Percentiles rank a stretch among this genome's conserved stretches.
Conservation (phyloP, 495 filamentous ascomycete genomes). For the Aspergillus carlsbadensis region DNA sequence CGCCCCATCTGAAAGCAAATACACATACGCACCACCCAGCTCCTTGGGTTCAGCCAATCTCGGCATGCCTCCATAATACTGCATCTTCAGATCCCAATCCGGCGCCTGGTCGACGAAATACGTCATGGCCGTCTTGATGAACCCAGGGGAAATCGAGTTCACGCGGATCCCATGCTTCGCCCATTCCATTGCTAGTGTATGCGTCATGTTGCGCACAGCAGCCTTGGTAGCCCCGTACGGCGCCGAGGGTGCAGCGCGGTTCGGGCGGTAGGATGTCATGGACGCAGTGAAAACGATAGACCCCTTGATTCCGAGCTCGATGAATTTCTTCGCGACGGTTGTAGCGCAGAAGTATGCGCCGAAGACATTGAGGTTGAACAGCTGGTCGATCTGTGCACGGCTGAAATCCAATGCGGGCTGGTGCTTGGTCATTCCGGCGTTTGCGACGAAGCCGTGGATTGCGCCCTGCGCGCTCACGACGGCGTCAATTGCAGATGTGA, state of each 20-base stretch:
- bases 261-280: constrained; percentile 42
- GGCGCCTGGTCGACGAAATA: constrained; percentile 16
- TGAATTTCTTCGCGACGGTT: constrained; percentile 15
- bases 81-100: constrained; percentile 27
- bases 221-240: constrained; percentile 22
- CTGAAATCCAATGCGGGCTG: constrained; percentile 44
- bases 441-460: constrained; percentile 39
- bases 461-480: constrained; percentile 34
- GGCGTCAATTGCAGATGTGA: constrained; percentile 35
- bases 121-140: constrained; percentile 21
- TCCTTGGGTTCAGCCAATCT: constrained; percentile 27
- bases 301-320: constrained; percentile 26
- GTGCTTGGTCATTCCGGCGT: constrained; percentile 46
- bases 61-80: constrained; percentile 40
- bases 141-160: constrained; percentile 28
- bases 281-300: constrained; percentile 41
- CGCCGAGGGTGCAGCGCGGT: constrained; percentile 15
- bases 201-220: constrained; percentile 20
- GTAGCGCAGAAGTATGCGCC: constrained; percentile 24
- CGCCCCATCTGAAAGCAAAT: constrained; percentile 25
- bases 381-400: constrained; percentile 37
- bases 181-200: constrained; percentile 41
- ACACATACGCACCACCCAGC: constrained; percentile 30
- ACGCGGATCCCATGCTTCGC: constrained; percentile 35
- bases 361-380: constrained; percentile 32